Evolutionary conservation across 2,329 filamentous ascomycete species (phyloP).

Genomic region (Diaporthe citri): DNA sequence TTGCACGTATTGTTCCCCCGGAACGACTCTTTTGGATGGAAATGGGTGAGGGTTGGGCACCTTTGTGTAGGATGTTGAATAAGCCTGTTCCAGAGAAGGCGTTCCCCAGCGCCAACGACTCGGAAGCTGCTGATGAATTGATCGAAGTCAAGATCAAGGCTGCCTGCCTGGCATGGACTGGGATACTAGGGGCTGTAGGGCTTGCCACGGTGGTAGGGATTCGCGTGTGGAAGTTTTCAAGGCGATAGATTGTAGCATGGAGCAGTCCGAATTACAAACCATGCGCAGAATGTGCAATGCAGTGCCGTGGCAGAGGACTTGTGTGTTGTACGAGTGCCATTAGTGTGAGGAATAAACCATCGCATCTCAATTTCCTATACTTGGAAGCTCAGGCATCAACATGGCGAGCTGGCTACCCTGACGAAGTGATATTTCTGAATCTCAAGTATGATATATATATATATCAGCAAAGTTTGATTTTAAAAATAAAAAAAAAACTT

Average conservation of each 20-base stretch:
- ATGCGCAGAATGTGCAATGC: no score
- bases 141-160: slow-evolving; percentile 1
- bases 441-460: no score
- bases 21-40: slow-evolving; percentile 24
- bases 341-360: no score
- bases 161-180: neutral
- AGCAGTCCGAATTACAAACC: neutral
- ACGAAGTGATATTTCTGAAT: no score
- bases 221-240: neutral
- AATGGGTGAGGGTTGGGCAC: slow-evolving; percentile 23
- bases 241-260: neutral
- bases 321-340: no score
- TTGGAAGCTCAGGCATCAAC: no score
- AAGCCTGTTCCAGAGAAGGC: slow-evolving; percentile 4
- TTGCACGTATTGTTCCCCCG: neutral
- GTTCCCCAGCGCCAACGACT: slow-evolving; percentile 19
- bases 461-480: no score
- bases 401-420: no score
- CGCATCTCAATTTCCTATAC: no score
- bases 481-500: no score
- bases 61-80: slow-evolving; percentile 29
- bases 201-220: neutral
- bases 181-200: neutral
- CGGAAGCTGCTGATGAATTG: neutral
- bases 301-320: neutral